Base-by-base conservation (phyloP, 208 protist genomes). In the Trypanosoma conorhini region DNA sequence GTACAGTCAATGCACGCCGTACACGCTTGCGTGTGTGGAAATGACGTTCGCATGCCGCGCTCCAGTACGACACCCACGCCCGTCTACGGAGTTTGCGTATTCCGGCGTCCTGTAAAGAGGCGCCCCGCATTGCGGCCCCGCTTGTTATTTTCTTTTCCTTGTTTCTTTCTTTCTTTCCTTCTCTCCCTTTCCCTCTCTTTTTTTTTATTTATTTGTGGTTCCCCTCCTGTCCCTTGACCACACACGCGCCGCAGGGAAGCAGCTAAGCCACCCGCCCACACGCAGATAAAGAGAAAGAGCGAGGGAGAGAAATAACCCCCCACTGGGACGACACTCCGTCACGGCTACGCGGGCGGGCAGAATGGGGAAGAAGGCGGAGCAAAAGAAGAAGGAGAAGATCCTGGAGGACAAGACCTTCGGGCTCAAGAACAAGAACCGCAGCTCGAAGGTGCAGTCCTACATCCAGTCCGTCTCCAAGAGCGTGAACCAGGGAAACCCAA, bases 341-440 rank as follows among this genome's bases (percentile, higher is more conserved):
- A 46, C 42, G 13, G 17, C 42, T 46, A 46, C 42, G 42, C 13
- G 15, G 42, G 3, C 35, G 21, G 46, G 59, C 40, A 73, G 72
- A 35, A 59, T 59, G 76, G 83, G 88, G 35, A 88, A 88, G 67
- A 94, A 95, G 70, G 77, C 86, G 0, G 89, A 94, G 50, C 84
- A 88, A 61, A 96, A 96, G 74, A 79, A 80, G 56, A 90, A 94
- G 76, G 92, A 94, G 35, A 97, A 97, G 72, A 85, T 97, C 22
- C 77, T 97, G 0, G 92, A 97, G 72, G 92, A 97, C 73, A 95
- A 94, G 79, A 97, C 91, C 30, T 97, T 97, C 68, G 93, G 93
- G 33, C 82, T 97, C 28, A 97, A 97, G 70, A 97, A 97, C 76
- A 97, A 97, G 62, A 97, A 97, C 72, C 86, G 91, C 30, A 93